These are phyloP conservation scores for Penicillium nordicum DNA, from an alignment of 2,329 filamentous ascomycete species.

Conservation along the genomic window DNA sequence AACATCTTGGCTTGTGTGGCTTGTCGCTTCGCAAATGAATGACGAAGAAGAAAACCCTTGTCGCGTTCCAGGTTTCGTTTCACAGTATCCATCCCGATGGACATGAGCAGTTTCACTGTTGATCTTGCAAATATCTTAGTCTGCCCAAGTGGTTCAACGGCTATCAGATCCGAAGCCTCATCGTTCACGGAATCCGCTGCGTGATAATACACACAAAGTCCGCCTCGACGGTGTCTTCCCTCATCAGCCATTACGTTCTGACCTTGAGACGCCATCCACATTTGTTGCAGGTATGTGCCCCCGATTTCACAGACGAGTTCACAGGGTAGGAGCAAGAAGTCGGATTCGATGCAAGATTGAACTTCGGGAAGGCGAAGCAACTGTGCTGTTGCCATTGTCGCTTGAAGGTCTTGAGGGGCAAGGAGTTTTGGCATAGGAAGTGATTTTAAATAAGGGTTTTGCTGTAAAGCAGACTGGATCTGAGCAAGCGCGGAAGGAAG, in stretches of 20 bases:
- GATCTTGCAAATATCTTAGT: neutral
- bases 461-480: neutral
- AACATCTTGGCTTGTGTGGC: neutral
- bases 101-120: neutral
- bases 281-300: neutral
- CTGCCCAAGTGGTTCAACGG: neutral
- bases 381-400: neutral
- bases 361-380: conserved; percentile 1
- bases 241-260: neutral
- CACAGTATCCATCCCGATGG: neutral
- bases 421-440: neutral
- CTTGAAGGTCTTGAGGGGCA: neutral
- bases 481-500: neutral
- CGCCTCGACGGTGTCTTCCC: neutral
- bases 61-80: neutral
- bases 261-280: neutral
- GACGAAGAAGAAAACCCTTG: neutral
- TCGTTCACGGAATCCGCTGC: neutral
- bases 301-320: conserved; percentile 1
- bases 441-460: neutral
- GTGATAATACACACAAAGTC: neutral
- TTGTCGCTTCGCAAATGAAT: neutral
- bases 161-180: neutral
- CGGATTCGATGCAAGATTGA: neutral
- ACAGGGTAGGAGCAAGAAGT: neutral